Base-by-base conservation (phyloP, 1,284 basidiomycete species). In the Neotropicomus parvogracilis region DNA sequence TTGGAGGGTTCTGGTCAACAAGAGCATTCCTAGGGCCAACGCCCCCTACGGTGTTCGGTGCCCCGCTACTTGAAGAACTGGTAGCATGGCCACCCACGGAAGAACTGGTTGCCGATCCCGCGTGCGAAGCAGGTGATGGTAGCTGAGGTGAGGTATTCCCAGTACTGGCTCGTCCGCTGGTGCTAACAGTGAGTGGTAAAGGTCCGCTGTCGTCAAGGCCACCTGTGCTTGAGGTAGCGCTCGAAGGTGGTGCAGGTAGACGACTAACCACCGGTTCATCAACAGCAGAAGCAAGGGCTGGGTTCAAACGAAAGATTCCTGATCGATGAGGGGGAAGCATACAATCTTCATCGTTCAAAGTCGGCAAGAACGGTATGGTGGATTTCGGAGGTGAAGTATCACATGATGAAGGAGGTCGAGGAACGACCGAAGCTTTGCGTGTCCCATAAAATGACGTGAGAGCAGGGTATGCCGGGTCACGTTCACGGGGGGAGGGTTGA, bases 1-100 rank as follows among this genome's bases (percentile, higher is more conserved):
- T 94, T 6, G 91, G 90, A 59, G 90, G 90, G 66, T 94, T 94
- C 70, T 93, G 88, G 69, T 95, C 92, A 33, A 91, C 53, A 16
- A 69, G 81, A 6, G 81, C 79, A 54, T 83, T 88, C 48, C 76
- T 72, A 8, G 73, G 66, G 6, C 69, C 70, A 11, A 53, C 49
- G 9, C 51, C 54, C 4, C 62, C 57, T 0, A 32, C 17, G 9
- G 35, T 29, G 39, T 58, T 67, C 7, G 49, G 51, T 24, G 54
- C 36, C 16, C 63, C 62, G 1, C 52, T 50, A 39, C 64, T 65
- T 6, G 67, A 69, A 41, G 66, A 63, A 34, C 66, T 68, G 32
- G 73, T 70, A 21, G 52, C 62, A 13, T 54, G 62, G 16, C 66
- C 62, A n/a, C 65, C 62, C 1, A 38, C 39, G 3, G 59, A 63